phyloP scores from a whole-genome alignment of 257 asterid genomes.

The Avicennia marina region DNA sequence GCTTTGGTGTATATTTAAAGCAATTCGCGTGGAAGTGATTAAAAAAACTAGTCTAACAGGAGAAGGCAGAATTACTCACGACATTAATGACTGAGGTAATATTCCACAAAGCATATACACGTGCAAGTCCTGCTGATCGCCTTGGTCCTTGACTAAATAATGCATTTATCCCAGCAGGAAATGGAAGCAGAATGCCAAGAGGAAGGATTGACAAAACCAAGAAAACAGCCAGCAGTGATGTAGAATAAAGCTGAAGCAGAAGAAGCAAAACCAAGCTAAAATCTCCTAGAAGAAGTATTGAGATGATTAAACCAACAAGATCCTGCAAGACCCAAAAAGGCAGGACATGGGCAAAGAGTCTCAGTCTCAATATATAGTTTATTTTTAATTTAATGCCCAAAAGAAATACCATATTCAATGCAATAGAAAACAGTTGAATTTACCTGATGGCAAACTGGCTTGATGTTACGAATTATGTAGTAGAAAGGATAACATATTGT shows the following conservation, averaged over 20 bases:
- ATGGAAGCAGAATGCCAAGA: constrained; percentile 75
- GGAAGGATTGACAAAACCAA: constrained; percentile 71
- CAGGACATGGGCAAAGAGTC: constrained; percentile 9
- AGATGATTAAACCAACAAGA: constrained; percentile 77
- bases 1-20: background rate
- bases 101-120: constrained; percentile 84
- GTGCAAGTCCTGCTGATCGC: constrained; percentile 82
- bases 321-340: constrained; percentile 51
- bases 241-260: constrained; percentile 78
- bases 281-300: constrained; percentile 80
- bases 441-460: constrained; percentile 89
- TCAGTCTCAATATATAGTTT: background rate
- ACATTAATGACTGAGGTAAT: constrained; percentile 68
- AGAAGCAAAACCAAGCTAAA: constrained; percentile 84
- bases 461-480: constrained; percentile 54
- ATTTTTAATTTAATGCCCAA: background rate
- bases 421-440: constrained; percentile 1
- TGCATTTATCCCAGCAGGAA: constrained; percentile 87
- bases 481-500: constrained; percentile 45
- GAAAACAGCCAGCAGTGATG: constrained; percentile 55
- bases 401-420: background rate
- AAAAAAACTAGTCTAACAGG: background rate
- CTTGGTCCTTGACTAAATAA: constrained; percentile 82
- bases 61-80: constrained; percentile 43
- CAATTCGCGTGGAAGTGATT: background rate